Conservation (phyloP, 768 basidiomycete species). For the Sporobolomyces roseus region DNA sequence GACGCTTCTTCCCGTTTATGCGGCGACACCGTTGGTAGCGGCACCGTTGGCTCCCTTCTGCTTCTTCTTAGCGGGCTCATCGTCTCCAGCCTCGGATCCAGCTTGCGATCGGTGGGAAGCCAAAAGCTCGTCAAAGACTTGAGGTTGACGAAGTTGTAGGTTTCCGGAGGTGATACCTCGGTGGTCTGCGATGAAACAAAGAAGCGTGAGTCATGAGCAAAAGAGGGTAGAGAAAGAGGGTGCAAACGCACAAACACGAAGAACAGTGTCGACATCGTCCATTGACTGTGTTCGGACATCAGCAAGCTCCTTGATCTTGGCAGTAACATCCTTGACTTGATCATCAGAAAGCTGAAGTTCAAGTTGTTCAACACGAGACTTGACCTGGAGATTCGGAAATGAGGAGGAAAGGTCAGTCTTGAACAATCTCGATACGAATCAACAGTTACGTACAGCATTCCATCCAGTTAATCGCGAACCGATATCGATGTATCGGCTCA, state of each 20-base stretch:
- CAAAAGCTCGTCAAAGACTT: slow-evolving; percentile 80
- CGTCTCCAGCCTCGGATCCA: slow-evolving; percentile 34
- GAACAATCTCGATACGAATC: neutral
- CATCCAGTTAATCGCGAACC: slow-evolving; percentile 78
- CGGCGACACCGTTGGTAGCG: slow-evolving; percentile 18
- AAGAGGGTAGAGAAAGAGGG: neutral
- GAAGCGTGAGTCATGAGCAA: neutral
- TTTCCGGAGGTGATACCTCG: slow-evolving; percentile 72
- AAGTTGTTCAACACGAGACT: slow-evolving; percentile 96
- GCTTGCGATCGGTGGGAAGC: slow-evolving; percentile 58
- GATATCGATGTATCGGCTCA: slow-evolving; percentile 95
- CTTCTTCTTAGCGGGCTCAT: slow-evolving; percentile 41
- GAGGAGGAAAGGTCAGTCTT: neutral
- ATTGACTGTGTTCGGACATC: slow-evolving; percentile 97
- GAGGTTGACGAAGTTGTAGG: slow-evolving; percentile 88
- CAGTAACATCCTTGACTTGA: slow-evolving; percentile 94
- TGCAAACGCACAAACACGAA: slow-evolving; percentile 61
- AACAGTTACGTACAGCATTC: slow-evolving; percentile 66
- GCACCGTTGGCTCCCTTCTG: slow-evolving; percentile 23
- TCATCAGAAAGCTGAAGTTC: slow-evolving; percentile 84
- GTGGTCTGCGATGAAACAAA: slow-evolving; percentile 29
- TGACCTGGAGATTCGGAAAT: slow-evolving; percentile 58
- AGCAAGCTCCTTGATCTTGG: slow-evolving; percentile 69
- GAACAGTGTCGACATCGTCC: slow-evolving; percentile 96
- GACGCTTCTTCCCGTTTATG: slow-evolving; percentile 1